Evolutionary conservation across 306 rosid genomes (phyloP).

Genomic region (Cucurbita argyrosperma): DNA sequence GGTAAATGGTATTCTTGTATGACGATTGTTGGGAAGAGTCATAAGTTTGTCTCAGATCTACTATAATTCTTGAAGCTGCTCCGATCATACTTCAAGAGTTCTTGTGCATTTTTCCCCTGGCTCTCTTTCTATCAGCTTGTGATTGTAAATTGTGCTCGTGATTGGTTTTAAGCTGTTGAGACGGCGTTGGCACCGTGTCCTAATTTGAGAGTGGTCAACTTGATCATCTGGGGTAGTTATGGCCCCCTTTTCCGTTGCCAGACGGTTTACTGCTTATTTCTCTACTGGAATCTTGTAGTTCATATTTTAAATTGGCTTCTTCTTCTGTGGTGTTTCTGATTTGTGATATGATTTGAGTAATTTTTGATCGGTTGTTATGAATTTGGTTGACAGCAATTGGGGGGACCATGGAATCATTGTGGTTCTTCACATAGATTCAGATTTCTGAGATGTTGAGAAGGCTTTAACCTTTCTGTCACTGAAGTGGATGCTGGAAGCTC

Average conservation of each 20-base stretch:
- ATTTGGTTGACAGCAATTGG: not conserved
- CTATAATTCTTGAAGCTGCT: conserved; percentile 7
- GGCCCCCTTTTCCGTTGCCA: not conserved
- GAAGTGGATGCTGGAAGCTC: conserved; percentile 12
- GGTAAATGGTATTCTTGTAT: not conserved
- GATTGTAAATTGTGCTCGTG: not conserved
- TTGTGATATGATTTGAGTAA: not conserved
- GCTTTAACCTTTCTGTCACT: conserved; percentile 5
- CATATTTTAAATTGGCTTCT: not conserved
- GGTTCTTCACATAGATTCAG: not conserved
- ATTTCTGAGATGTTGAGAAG: conserved; percentile 14
- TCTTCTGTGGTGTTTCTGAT: not conserved
- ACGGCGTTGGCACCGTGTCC: not conserved
- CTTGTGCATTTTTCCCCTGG: not conserved
- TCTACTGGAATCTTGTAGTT: no score
- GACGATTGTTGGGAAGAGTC: conserved; percentile 5
- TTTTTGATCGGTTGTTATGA: not conserved
- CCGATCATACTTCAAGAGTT: not conserved
- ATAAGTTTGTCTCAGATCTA: conserved; percentile 11
- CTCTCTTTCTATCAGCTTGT: not conserved
- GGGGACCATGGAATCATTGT: not conserved
- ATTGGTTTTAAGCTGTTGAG: not conserved
- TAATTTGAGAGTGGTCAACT: not conserved
- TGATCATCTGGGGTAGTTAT: not conserved
- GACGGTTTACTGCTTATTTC: no score